Conservation (phyloP, 306 rosid genomes). For the Rosa rugosa region DNA sequence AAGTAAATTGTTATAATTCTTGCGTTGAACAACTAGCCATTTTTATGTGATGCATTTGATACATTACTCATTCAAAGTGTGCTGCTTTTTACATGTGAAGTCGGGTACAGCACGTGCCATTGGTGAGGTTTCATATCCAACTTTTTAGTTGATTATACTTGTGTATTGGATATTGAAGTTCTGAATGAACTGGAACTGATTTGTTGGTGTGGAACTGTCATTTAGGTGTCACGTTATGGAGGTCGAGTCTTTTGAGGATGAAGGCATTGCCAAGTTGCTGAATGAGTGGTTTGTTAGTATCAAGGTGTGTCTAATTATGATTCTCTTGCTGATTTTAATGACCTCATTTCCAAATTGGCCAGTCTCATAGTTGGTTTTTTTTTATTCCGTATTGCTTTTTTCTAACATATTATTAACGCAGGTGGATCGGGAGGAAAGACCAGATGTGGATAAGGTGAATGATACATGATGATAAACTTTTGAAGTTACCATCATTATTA, state of each 20-base stretch:
- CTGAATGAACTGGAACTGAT: slow-evolving; percentile 11
- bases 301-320: slow-evolving; percentile 48
- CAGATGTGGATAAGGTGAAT: slow-evolving; percentile 94
- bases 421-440: slow-evolving; percentile 98
- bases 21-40: neutral
- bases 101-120: slow-evolving; percentile 97
- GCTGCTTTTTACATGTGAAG: slow-evolving; percentile 44
- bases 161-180: neutral
- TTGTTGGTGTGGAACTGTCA: slow-evolving; percentile 23
- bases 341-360: neutral
- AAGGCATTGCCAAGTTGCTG: slow-evolving; percentile 68
- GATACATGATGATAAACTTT: neutral
- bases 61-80: slow-evolving; percentile 22
- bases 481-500: neutral
- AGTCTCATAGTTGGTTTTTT: neutral
- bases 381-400: neutral
- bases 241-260: slow-evolving; percentile 91
- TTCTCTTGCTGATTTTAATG: slow-evolving; percentile 11
- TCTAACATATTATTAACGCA: slow-evolving; percentile 43
- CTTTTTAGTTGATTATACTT: neutral
- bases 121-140: slow-evolving; percentile 52
- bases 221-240: slow-evolving; percentile 99
- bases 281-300: slow-evolving; percentile 91
- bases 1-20: slow-evolving; percentile 44
- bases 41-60: slow-evolving; percentile 24